These are phyloP conservation scores for Protomyces gravidus DNA, from an alignment of 1,139 yeast genomes.

Conservation along the genomic window DNA sequence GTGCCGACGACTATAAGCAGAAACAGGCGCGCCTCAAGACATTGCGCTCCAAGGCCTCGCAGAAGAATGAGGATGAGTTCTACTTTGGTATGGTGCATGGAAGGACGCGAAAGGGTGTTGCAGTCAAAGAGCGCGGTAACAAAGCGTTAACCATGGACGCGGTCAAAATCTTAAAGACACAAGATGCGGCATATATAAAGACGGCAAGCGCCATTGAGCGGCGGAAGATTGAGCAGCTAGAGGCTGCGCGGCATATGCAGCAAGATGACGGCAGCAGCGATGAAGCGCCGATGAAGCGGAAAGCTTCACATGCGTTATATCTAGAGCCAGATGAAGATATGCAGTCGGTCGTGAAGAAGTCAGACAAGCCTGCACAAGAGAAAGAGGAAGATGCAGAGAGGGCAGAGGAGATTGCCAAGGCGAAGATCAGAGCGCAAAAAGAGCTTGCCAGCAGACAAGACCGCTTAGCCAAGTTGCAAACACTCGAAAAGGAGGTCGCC, in stretches of 20 bases:
- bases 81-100: conserved; percentile 83
- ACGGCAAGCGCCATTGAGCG: conserved; percentile 68
- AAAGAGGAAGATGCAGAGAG: conserved; percentile 2
- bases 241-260: conserved; percentile 44
- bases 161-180: conserved; percentile 76
- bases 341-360: conserved; percentile 51
- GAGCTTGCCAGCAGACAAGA: conserved; percentile 25
- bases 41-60: conserved; percentile 64
- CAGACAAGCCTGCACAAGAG: not conserved
- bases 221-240: conserved; percentile 59
- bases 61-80: conserved; percentile 86
- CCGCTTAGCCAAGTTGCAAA: conserved; percentile 12
- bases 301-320: not conserved
- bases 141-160: conserved; percentile 58
- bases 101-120: conserved; percentile 66
- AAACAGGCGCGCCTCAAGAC: conserved; percentile 81
- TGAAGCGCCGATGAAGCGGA: not conserved
- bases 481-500: conserved; percentile 20
- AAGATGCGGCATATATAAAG: conserved; percentile 79
- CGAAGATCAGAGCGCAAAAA: not conserved
- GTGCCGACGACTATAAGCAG: conserved; percentile 84
- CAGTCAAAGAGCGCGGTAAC: conserved; percentile 54
- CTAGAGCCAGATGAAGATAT: conserved; percentile 48
- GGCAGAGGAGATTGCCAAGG: conserved; percentile 8
- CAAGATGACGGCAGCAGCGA: not conserved